A percentile compares a stretch with the other conserved stretches of the same genome.
phyloP scores from a whole-genome alignment of 2,329 filamentous ascomycete genomes.

The Apiospora aurea region DNA sequence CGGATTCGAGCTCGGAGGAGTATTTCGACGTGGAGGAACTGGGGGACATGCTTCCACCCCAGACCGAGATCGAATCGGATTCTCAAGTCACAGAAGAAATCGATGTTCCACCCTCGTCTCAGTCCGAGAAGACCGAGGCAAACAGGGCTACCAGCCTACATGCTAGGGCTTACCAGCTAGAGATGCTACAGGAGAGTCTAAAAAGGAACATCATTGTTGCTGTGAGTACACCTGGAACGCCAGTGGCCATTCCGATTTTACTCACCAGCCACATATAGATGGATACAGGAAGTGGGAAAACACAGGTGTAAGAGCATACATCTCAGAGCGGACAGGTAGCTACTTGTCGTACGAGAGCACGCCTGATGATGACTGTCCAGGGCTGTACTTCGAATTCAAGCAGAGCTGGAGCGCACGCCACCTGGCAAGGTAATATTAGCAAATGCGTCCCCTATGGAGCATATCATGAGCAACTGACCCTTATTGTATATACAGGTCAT shows the following conservation, averaged over 20 bases:
- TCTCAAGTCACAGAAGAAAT: conserved; percentile 19
- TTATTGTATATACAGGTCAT: conserved; percentile 56
- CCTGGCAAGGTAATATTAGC: conserved; percentile 57
- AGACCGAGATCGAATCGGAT: neutral
- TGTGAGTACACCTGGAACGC: conserved; percentile 50
- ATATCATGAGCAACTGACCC: neutral
- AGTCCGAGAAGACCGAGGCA: conserved; percentile 25
- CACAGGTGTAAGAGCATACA: conserved; percentile 67
- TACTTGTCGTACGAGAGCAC: neutral
- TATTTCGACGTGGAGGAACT: neutral
- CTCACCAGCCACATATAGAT: conserved; percentile 54
- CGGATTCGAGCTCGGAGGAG: conserved; percentile 3
- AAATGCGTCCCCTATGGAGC: neutral
- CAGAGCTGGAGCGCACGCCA: conserved; percentile 64
- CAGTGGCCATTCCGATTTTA: neutral
- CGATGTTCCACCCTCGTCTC: neutral
- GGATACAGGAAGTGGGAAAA: conserved; percentile 83
- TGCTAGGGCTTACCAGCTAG: conserved; percentile 72
- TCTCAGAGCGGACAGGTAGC: neutral
- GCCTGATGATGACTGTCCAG: conserved; percentile 47
- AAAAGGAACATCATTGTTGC: conserved; percentile 75
- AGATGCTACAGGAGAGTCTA: conserved; percentile 77
- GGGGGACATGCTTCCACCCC: neutral
- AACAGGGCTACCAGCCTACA: conserved; percentile 44
- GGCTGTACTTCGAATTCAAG: conserved; percentile 71